Evolutionary conservation across 371 early-diverging fungal species (phyloP).

Genomic region (Apophysomyces variabilis): DNA sequence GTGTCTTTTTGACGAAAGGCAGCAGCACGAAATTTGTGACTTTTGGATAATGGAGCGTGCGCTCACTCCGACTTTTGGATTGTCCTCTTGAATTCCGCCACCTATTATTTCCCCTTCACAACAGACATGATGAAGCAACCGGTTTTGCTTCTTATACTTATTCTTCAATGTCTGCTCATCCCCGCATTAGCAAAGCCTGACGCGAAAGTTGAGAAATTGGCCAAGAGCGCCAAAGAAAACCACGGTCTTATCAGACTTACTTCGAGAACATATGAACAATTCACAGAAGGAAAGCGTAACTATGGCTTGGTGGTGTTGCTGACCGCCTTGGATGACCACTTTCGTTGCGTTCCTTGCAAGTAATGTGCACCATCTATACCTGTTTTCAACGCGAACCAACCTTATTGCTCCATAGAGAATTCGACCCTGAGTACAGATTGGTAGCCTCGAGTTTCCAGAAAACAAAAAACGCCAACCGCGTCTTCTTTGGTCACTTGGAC

Average conservation of each 20-base stretch:
- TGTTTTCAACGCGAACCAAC: neutral
- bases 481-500: constrained; percentile 78
- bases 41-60: neutral
- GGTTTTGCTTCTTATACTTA: constrained; percentile 20
- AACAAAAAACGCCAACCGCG: constrained; percentile 45
- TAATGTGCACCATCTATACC: constrained; percentile 31
- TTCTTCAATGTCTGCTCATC: constrained; percentile 7
- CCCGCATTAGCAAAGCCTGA: constrained; percentile 29
- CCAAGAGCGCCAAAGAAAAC: constrained; percentile 45
- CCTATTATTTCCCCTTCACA: neutral
- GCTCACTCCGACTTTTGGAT: neutral
- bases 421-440: constrained; percentile 72
- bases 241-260: constrained; percentile 65
- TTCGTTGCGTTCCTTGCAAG: constrained; percentile 80
- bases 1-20: too few species aligned
- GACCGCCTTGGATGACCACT: constrained; percentile 72
- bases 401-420: constrained; percentile 58
- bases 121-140: constrained; percentile 17
- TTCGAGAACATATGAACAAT: constrained; percentile 62
- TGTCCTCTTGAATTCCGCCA: neutral
- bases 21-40: neutral
- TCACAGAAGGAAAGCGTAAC: constrained; percentile 75
- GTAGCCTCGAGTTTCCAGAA: constrained; percentile 66
- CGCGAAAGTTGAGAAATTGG: constrained; percentile 39
- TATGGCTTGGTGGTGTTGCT: constrained; percentile 78